Conservation (phyloP, 352 stramenopile species). For the Phytophthora idaei region DNA sequence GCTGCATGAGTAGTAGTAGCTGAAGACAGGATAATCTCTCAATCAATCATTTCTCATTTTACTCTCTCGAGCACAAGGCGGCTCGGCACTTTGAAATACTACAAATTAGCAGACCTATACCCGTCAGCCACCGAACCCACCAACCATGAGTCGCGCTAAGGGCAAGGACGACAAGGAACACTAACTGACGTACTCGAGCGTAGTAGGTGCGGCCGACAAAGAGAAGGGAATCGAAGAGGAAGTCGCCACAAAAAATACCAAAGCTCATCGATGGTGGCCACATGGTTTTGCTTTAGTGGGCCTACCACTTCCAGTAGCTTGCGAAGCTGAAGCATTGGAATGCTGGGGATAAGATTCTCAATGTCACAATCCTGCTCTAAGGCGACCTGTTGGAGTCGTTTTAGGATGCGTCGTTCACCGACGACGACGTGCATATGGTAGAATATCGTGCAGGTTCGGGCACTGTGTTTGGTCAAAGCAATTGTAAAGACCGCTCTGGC, state of each 20-base stretch:
- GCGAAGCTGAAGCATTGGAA: constrained; percentile 1
- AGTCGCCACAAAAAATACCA: constrained; percentile 17
- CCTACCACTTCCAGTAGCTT: constrained; percentile 5
- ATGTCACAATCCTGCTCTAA: constrained; percentile 7
- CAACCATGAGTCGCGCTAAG: constrained; percentile 3
- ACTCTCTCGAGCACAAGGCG: not conserved
- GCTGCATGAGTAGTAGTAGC: no score
- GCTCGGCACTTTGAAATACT: constrained; percentile 16
- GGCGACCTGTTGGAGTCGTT: constrained; percentile 6
- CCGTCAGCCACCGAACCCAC: constrained; percentile 2
- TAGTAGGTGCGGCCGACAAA: constrained; percentile 9
- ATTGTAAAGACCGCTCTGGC: no score
- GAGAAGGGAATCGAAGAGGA: constrained; percentile 13
- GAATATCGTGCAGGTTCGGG: not conserved
- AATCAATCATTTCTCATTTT: constrained; percentile 2
- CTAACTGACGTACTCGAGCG: constrained; percentile 14
- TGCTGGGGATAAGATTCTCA: constrained; percentile 9
- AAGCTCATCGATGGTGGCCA: constrained; percentile 23
- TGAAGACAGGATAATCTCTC: no score
- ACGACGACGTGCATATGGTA: constrained; percentile 2
- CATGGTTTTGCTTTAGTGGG: constrained; percentile 13
- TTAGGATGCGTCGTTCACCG: not conserved
- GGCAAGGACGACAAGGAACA: constrained; percentile 16
- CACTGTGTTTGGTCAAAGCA: no score
- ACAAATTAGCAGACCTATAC: constrained; percentile 13